phyloP scores from a whole-genome alignment of 2,329 filamentous ascomycete species.

The Bipolaris victoriae region DNA sequence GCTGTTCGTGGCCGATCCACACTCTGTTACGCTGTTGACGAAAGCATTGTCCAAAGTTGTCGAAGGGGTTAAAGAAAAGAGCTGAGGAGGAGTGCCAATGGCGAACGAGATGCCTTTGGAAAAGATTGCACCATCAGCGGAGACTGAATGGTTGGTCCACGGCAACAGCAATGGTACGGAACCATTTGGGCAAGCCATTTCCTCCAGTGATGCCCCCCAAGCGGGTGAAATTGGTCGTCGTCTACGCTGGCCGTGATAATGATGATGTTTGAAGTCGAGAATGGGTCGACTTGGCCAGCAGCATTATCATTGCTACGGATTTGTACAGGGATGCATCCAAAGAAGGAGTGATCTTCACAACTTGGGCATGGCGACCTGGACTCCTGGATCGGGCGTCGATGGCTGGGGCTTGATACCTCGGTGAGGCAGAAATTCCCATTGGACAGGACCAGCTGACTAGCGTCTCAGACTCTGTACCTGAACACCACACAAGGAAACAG shows the following conservation, averaged over 20 bases:
- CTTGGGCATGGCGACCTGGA: conserved; percentile 15
- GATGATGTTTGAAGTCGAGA: background rate
- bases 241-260: background rate
- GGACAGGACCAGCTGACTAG: background rate
- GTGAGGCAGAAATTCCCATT: conserved; percentile 8
- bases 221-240: conserved; percentile 1
- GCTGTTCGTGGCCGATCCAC: conserved; percentile 20
- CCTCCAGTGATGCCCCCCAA: conserved; percentile 2
- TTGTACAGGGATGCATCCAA: conserved; percentile 9
- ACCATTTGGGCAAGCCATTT: conserved; percentile 26
- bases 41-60: conserved; percentile 24
- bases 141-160: conserved; percentile 26
- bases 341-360: conserved; percentile 13
- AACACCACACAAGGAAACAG: background rate
- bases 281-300: background rate
- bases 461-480: conserved; percentile 8
- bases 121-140: conserved; percentile 18
- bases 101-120: conserved; percentile 25
- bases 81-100: conserved; percentile 24
- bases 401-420: background rate
- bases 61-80: conserved; percentile 26
- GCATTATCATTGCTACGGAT: conserved; percentile 10
- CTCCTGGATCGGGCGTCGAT: conserved; percentile 16
- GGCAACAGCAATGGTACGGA: conserved; percentile 25
- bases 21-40: conserved; percentile 22